Evolutionary conservation across 192 early-diverging fungal species (phyloP), one percentile per base, ranked within the genome.

Genomic region (Entomortierella parvispora): DNA sequence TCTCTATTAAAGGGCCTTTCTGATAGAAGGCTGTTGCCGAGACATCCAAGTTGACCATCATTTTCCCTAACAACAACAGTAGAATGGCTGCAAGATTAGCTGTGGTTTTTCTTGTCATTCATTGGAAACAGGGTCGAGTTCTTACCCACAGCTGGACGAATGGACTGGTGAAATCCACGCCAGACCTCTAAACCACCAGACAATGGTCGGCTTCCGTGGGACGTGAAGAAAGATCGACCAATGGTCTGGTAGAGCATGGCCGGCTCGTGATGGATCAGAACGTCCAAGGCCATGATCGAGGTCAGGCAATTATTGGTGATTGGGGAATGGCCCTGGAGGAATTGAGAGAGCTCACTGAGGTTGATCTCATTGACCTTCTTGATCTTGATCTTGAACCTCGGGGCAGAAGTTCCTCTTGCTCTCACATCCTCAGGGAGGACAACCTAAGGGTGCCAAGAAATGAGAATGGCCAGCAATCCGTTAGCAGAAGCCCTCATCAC

Each of bases 161-260:
- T 83, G 26, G 90, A 92, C 51, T 96, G 93, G 58, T 91, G 95
- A 69, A 93, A 92, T 18, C 96, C 96, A 62, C 90, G 88, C 96
- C 95, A 96, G 9, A 94, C 86, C 80, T 96, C 93, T 22, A 91
- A 82, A 25, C 95, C 94, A 31, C 94, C 90, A 0, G 80, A 72
- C 1, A 86, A 83, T 44, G 62, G 55, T 33, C 42, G 54, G 0
- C 71, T 70, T 56, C 80, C 79, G 15, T 84, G 80, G 20, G 91
- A 87, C 5, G 90, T 93, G 68, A 91, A 97, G 77, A 97, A 95
- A 31, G 94, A 97, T 11, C 95, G 86, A 25, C 94, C 93, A 54
- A 94, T 90, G 49, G 89, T 90, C 20, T 86, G 82, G 79, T 91
- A 93, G 45, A 31, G 14, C 25, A 55, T 11, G 6, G 20, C 7